Evolutionary conservation across 345 rosid genomes (phyloP).

Genomic region (Brassica incana): DNA sequence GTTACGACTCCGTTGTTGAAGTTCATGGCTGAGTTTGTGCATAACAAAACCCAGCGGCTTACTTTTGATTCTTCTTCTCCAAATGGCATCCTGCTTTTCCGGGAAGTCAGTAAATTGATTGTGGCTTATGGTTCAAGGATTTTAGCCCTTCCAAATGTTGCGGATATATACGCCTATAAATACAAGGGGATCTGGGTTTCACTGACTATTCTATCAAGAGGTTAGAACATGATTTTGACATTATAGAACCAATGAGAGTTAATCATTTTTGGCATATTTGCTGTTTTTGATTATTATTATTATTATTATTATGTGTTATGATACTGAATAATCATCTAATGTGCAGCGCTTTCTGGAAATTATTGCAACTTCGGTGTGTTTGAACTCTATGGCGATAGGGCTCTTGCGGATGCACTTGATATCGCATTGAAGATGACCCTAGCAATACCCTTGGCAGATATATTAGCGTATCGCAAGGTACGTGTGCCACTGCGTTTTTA

Average conservation of each 20-base stretch:
- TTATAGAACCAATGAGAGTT: slow-evolving; percentile 12
- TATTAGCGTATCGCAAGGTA: slow-evolving; percentile 91
- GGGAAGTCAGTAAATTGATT: slow-evolving; percentile 97
- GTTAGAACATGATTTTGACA: slow-evolving; percentile 47
- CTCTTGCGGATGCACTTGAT: slow-evolving; percentile 94
- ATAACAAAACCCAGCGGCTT: slow-evolving; percentile 92
- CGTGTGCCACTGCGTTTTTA: background rate
- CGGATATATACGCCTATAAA: slow-evolving; percentile 90
- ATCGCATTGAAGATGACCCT: slow-evolving; percentile 83
- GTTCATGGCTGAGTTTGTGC: slow-evolving; percentile 97
- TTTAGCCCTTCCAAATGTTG: slow-evolving; percentile 85
- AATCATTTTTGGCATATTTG: background rate
- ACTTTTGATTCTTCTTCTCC: slow-evolving; percentile 98
- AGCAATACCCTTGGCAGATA: slow-evolving; percentile 92
- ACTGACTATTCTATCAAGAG: slow-evolving; percentile 86
- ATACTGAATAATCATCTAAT: slow-evolving; percentile 16
- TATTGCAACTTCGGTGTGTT: slow-evolving; percentile 97
- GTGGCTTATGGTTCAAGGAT: slow-evolving; percentile 97
- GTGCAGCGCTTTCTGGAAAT: slow-evolving; percentile 90
- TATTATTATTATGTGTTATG: background rate
- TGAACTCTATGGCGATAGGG: slow-evolving; percentile 97
- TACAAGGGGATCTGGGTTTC: slow-evolving; percentile 99
- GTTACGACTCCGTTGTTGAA: slow-evolving; percentile 92
- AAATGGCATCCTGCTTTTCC: slow-evolving; percentile 98
- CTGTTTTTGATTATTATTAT: background rate